Percentiles rank a stretch among this genome's conserved stretches.
Evolutionary conservation across 306 rosid species (phyloP).

Genomic region (Medicago lupulina): DNA sequence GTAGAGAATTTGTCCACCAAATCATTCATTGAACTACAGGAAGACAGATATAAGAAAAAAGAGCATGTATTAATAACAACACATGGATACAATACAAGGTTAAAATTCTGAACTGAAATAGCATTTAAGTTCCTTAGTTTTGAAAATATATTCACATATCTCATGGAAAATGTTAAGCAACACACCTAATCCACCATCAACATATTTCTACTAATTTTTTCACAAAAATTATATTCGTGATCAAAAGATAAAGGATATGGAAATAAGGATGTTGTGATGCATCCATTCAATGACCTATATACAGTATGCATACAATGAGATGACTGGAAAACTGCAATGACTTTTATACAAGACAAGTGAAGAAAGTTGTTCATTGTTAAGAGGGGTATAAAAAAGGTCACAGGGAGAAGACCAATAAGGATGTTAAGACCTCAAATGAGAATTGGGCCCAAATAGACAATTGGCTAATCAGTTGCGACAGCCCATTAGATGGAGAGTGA

Average conservation of each 20-base stretch:
- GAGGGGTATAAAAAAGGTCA: slow-evolving; percentile 12
- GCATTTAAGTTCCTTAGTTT: background rate
- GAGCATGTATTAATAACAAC: slow-evolving; percentile 14
- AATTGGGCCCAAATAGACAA: too few relatives aligned
- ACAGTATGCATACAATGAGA: background rate
- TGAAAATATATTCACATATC: background rate
- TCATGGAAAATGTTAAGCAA: background rate
- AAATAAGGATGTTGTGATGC: background rate
- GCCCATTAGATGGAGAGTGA: too few relatives aligned
- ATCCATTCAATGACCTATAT: too few relatives aligned
- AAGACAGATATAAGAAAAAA: slow-evolving; percentile 10
- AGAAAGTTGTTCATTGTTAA: background rate
- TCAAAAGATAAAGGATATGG: background rate
- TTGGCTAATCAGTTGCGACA: too few relatives aligned
- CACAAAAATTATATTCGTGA: background rate
- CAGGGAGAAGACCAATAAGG: background rate
- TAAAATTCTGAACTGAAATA: slow-evolving; percentile 20
- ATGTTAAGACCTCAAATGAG: background rate
- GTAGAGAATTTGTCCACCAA: slow-evolving; percentile 83
- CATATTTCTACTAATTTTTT: background rate
- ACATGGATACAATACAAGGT: slow-evolving; percentile 24
- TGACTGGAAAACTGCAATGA: background rate
- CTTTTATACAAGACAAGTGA: background rate
- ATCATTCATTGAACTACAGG: slow-evolving; percentile 59
- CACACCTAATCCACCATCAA: slow-evolving; percentile 1